Conservation (phyloP, 441 rosid genomes). For the Populus hybrid region DNA sequence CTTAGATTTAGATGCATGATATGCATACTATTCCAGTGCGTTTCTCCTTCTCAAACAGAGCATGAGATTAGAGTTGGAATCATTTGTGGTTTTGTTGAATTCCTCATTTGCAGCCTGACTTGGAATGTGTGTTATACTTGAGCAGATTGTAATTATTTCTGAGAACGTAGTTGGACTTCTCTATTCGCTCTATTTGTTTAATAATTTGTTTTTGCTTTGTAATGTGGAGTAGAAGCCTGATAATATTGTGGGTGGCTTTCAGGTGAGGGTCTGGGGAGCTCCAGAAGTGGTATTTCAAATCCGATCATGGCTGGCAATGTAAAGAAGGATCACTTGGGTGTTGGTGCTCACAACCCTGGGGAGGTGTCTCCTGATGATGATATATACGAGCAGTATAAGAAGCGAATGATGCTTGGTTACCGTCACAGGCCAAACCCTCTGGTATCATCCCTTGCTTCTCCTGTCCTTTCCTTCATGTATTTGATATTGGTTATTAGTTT, state of each 20-base stretch:
- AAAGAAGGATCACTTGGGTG: constrained; percentile 83
- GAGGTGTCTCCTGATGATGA: constrained; percentile 90
- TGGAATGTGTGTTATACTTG: not conserved
- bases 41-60: not conserved
- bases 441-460: constrained; percentile 35
- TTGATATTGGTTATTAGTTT: not conserved
- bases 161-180: not conserved
- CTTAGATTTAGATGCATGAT: too few relatives aligned
- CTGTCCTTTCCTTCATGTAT: not conserved
- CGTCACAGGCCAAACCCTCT: constrained; percentile 89
- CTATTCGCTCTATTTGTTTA: not conserved
- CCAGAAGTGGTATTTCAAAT: constrained; percentile 79
- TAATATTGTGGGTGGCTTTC: constrained; percentile 33
- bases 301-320: constrained; percentile 86
- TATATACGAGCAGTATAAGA: constrained; percentile 97
- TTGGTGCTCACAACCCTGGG: constrained; percentile 90
- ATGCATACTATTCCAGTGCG: too few relatives aligned
- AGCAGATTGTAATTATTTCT: not conserved
- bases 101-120: not conserved
- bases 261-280: constrained; percentile 98
- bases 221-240: not conserved
- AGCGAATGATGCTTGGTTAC: constrained; percentile 99
- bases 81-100: not conserved
- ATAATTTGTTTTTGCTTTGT: not conserved
- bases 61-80: not conserved